Evolutionary conservation across 257 asterid species (phyloP), one percentile per base, ranked within the genome.

Genomic region (Echites panduratus): DNA sequence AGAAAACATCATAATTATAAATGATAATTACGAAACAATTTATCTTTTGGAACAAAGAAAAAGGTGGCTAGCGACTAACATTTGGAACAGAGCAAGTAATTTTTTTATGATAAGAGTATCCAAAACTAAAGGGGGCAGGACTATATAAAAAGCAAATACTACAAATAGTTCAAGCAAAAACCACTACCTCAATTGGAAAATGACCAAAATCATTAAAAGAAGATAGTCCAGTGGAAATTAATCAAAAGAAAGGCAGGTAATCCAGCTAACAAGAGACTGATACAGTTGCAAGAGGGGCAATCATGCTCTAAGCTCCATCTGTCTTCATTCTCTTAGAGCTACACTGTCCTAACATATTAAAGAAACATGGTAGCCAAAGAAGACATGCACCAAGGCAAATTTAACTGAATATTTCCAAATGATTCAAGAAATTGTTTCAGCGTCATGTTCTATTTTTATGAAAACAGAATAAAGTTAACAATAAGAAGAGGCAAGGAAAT

Each of bases 301-400:
- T 0, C 61, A 26, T 53, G 45, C n/a, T 17, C 73, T 45, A 26
- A 17, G 27, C 29, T 41, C 66, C 10, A 11, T 32, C 29, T 26
- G 58, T 26, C 54, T 66, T 66, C 77, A 64, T 52, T 62, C 52
- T 26, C 69, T 32, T 14, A 74, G 6, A 64, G 41, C 45, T 17
- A n/a, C 29, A 9, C 35, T 13, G 0, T 17, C 69, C 22, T 24
- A n/a, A n/a, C 17, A 13, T 9, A 29, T 12, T 40, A 27, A 50
- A 66, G 43, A 40, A 32, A 49, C 49, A 5, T 16, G 11, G 22
- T 54, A 27, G 66, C 74, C 66, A 41, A 14, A 52, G 9, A 7
- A 74, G 64, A 40, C n/a, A 16, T 62, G 61, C 26, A n/a, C 65
- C 26, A 19, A 47, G 63, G 53, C 1, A 50, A 9, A 73, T 6